Evolutionary conservation across 768 basidiomycete genomes (phyloP), one percentile per base, ranked within the genome.

Genomic region (Hericium erinaceus): DNA sequence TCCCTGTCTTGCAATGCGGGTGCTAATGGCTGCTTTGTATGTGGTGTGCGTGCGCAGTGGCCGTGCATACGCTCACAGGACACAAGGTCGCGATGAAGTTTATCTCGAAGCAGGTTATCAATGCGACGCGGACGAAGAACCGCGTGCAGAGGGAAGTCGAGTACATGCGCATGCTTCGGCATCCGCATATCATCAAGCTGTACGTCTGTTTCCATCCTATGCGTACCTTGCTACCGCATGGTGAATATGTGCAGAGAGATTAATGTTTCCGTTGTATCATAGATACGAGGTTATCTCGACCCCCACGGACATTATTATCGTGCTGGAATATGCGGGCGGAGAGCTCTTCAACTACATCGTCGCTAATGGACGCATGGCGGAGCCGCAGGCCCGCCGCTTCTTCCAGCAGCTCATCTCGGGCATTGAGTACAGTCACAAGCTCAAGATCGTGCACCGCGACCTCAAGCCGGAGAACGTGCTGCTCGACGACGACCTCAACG

Each of bases 341-440:
- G 97, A 99, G 66, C 81, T 99, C 6, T 99, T 99, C 80, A 93
- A 98, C 72, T 97, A 95, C 74, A 98, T 98, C 67, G 95, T 97
- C 59, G 78, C 80, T n/a, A 83, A 95, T 59, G 97, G 97, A 9
- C 80, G 89, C 58, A 94, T 98, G 88, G 75, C 83, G 39, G 95
- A 98, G 68, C 75, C 79, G 38, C 87, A 86, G 61, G 95, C 92
- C 0, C 82, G 97, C 13, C 80, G 87, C 24, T 98, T 98, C 80
- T 98, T 99, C 75, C 97, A 98, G 69, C 97, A 98, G 68, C 89
- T 99, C 69, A 95, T 98, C 61, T 91, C 90, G 16, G 95, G 95
- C 3, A 91, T 99, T 69, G 94, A 98, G 68, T 97, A 97, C 74
- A 93, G 91, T 62, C 97, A 99, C 74, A 79, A 87, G 55, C 84